Evolutionary conservation across 2,329 filamentous ascomycete species (phyloP).

Genomic region (Aspergillus tanneri): DNA sequence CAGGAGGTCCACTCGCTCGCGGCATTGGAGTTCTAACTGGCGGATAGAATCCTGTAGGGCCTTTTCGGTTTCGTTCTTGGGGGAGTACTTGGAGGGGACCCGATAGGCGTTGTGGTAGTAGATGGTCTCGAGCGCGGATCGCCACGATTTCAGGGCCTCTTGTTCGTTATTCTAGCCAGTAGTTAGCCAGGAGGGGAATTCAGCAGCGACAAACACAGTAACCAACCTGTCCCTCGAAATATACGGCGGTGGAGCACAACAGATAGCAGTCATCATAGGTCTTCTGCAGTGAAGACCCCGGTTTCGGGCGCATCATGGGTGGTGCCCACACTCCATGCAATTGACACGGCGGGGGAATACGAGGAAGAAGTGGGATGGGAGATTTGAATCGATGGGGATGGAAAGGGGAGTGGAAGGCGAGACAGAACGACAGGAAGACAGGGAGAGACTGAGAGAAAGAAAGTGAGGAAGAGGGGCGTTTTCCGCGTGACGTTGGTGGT

Average conservation of each 20-base stretch:
- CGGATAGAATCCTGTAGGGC: constrained; percentile 77
- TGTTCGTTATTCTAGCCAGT: constrained; percentile 73
- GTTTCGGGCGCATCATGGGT: constrained; percentile 55
- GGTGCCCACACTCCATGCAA: constrained; percentile 26
- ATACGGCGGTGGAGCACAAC: constrained; percentile 90
- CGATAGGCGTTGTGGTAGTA: constrained; percentile 79
- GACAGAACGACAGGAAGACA: constrained; percentile 2
- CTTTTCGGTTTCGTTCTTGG: constrained; percentile 78
- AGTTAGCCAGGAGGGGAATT: neutral
- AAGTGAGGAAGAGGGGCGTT: constrained; percentile 8
- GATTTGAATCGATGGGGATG: neutral
- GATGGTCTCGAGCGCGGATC: constrained; percentile 81
- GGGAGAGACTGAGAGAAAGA: constrained; percentile 8
- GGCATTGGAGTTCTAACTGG: constrained; percentile 85
- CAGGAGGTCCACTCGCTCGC: constrained; percentile 85
- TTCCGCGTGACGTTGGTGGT: constrained; percentile 8
- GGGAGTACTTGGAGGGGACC: constrained; percentile 65
- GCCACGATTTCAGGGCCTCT: constrained; percentile 90
- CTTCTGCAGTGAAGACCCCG: constrained; percentile 80
- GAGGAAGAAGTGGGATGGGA: neutral
- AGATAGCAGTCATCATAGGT: constrained; percentile 96
- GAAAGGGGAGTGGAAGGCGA: neutral
- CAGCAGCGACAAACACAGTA: neutral
- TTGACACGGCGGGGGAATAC: constrained; percentile 1
- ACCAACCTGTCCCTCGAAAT: constrained; percentile 86